phyloP scores from a whole-genome alignment of 805 yeast genomes.

The Candida boleticola region DNA sequence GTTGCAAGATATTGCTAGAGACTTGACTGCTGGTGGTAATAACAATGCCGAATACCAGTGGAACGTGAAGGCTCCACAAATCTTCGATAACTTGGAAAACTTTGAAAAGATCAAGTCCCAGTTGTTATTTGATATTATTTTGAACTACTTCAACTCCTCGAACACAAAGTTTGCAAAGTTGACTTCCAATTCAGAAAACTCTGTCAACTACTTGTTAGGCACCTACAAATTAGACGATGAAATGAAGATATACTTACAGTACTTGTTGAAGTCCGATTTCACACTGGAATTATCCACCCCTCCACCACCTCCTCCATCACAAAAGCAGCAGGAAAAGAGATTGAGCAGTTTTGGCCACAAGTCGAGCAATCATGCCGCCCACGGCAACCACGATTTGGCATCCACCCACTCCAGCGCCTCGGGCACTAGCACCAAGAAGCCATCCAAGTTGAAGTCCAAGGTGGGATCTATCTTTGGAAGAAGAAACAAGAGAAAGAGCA shows the following conservation, averaged over 20 bases:
- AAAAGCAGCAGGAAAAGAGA: constrained; percentile 1
- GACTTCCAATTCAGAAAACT: constrained; percentile 50
- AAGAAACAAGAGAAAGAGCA: constrained; percentile 43
- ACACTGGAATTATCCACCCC: constrained; percentile 6
- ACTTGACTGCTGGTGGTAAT: constrained; percentile 13
- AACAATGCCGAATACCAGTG: constrained; percentile 50
- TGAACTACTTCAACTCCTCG: constrained; percentile 52
- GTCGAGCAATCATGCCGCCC: neutral
- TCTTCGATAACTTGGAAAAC: constrained; percentile 70
- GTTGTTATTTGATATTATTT: constrained; percentile 57
- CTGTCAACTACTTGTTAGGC: constrained; percentile 61
- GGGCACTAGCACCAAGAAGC: constrained; percentile 28
- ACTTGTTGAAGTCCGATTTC: constrained; percentile 26
- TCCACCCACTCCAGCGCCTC: constrained; percentile 12
- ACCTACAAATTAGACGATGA: constrained; percentile 37
- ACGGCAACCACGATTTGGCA: constrained; percentile 2
- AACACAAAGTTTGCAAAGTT: constrained; percentile 22
- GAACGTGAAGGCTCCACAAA: constrained; percentile 75
- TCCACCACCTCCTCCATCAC: constrained; percentile 2
- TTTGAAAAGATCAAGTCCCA: constrained; percentile 63
- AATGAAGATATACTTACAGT: constrained; percentile 36
- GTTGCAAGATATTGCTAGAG: constrained; percentile 36
- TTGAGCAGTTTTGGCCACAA: constrained; percentile 2
- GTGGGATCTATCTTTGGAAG: constrained; percentile 76
- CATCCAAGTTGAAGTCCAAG: constrained; percentile 56